These are phyloP conservation scores for Withania somnifera DNA, from an alignment of 305 asterid genomes.

Conservation along the genomic window DNA sequence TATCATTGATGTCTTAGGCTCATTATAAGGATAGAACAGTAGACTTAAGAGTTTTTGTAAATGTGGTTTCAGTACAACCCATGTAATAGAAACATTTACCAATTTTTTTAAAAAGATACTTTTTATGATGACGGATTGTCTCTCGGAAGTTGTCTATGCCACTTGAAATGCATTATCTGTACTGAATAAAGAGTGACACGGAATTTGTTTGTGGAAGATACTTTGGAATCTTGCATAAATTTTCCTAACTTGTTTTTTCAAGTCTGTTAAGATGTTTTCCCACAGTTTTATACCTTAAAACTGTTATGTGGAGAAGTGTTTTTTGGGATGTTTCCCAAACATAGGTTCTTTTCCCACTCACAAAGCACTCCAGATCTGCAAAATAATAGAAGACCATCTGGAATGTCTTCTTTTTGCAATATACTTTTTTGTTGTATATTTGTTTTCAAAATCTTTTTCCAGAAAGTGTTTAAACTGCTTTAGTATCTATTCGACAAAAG, in stretches of 20 bases:
- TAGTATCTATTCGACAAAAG: too few relatives aligned
- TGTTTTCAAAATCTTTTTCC: not conserved
- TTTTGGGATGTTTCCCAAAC: not conserved
- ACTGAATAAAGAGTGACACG: not conserved
- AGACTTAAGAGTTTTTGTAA: too few relatives aligned
- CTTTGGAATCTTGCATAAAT: not conserved
- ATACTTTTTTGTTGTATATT: not conserved
- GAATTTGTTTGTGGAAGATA: not conserved
- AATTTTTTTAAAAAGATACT: too few relatives aligned
- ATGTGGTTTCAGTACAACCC: too few relatives aligned
- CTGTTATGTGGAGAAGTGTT: not conserved
- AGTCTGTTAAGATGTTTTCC: not conserved
- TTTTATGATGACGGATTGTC: not conserved
- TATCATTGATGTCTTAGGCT: too few relatives aligned
- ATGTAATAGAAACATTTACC: too few relatives aligned
- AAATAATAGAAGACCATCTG: not conserved
- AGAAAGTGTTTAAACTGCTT: not conserved
- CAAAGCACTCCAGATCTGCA: conserved; percentile 2
- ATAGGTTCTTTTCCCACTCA: not conserved
- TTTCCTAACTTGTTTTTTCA: not conserved
- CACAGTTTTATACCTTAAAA: not conserved
- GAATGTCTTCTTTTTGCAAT: not conserved
- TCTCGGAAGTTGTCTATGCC: not conserved
- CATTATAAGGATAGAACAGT: too few relatives aligned
- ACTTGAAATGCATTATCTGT: not conserved